Evolutionary conservation across 75 land plant species (phyloP).

Genomic region (Gnetum montanum): DNA sequence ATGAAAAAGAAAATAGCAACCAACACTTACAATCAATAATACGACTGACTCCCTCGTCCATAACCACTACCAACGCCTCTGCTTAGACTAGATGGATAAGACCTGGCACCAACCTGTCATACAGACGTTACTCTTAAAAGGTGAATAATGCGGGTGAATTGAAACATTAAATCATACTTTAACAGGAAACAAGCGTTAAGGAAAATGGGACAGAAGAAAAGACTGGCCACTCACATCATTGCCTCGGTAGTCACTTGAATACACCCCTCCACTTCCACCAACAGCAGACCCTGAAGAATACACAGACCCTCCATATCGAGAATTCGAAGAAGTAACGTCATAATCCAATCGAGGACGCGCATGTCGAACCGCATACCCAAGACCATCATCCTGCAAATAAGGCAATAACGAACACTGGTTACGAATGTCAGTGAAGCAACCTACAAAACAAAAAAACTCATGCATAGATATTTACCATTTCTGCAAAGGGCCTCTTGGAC

Average conservation of each 20-base stretch:
- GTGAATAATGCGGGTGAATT: not conserved
- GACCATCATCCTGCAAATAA: not conserved
- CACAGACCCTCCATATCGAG: not conserved
- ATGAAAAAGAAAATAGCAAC: not conserved
- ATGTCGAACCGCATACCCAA: conserved; percentile 1
- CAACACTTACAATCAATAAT: conserved; percentile 3
- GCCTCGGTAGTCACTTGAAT: not conserved
- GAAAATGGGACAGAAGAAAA: too few species aligned
- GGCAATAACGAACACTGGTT: not conserved
- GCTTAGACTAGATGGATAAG: not conserved
- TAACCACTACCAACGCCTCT: not conserved
- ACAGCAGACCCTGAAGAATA: not conserved
- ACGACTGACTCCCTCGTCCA: conserved; percentile 1
- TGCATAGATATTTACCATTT: not conserved
- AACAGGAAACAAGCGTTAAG: too few species aligned
- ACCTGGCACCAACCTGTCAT: not conserved
- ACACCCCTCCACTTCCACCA: conserved; percentile 5
- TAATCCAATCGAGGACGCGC: conserved; percentile 3
- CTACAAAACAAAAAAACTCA: not conserved
- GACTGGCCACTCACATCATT: conserved; percentile 1
- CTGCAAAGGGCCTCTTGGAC: conserved; percentile 10
- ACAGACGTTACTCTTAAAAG: not conserved
- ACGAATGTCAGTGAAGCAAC: not conserved
- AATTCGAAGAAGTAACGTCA: not conserved
- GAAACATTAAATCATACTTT: not conserved